Evolutionary conservation across 140 eudicot genomes (phyloP).

Genomic region (Anethum foeniculum): DNA sequence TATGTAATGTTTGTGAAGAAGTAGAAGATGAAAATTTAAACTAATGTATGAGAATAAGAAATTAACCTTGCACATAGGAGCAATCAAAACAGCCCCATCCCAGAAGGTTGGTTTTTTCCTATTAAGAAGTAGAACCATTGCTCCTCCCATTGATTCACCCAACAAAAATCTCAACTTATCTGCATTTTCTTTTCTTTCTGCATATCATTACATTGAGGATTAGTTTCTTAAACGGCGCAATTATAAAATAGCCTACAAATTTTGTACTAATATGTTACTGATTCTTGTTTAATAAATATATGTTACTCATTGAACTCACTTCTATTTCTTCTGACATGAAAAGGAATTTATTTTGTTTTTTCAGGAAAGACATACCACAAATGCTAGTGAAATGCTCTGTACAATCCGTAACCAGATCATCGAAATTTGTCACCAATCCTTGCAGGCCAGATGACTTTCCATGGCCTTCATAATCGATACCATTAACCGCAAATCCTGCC

Average conservation of each 20-base stretch:
- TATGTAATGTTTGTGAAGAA: too few relatives aligned
- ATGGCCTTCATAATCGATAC: slow-evolving; percentile 84
- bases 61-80: too few relatives aligned
- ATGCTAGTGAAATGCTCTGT: slow-evolving; percentile 53
- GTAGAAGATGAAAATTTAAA: too few relatives aligned
- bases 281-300: neutral
- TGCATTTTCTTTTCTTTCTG: slow-evolving; percentile 67
- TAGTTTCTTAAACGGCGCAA: neutral
- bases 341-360: neutral
- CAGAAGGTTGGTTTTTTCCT: too few relatives aligned
- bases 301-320: neutral
- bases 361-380: slow-evolving; percentile 44
- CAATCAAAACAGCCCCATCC: too few relatives aligned
- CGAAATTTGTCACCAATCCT: slow-evolving; percentile 60
- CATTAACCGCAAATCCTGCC: slow-evolving; percentile 80
- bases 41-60: too few relatives aligned
- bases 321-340: neutral
- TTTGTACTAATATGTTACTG: neutral
- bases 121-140: too few relatives aligned
- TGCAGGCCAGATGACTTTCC: slow-evolving; percentile 78
- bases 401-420: slow-evolving; percentile 63
- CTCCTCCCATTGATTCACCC: too few relatives aligned
- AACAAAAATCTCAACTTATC: slow-evolving; percentile 23
- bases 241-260: neutral
- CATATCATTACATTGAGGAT: neutral